Conservation (phyloP, 2,329 filamentous ascomycete species). For the Pestalotiopsis sp. region DNA sequence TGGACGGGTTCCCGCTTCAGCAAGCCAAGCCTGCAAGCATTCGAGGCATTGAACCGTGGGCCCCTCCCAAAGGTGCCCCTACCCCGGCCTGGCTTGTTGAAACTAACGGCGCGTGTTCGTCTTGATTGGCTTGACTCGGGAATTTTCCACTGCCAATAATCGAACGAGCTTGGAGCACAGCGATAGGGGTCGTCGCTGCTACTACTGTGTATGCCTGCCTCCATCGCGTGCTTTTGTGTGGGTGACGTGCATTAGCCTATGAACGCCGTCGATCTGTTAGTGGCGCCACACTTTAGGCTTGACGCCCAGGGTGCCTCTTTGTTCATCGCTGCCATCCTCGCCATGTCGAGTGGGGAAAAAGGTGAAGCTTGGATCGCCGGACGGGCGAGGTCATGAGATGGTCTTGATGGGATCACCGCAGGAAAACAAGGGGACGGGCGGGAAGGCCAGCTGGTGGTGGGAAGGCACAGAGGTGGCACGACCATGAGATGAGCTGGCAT, state of each 20-base stretch:
- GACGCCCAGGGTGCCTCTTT: background rate
- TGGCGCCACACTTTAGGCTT: constrained; percentile 10
- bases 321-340: background rate
- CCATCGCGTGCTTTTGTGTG: background rate
- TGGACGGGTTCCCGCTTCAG: background rate
- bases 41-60: background rate
- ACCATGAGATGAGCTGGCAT: background rate
- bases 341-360: background rate
- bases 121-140: constrained; percentile 7
- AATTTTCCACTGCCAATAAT: background rate
- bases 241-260: constrained; percentile 9
- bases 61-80: no score
- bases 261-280: constrained; percentile 6
- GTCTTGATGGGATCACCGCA: background rate
- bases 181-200: background rate
- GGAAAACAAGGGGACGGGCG: background rate
- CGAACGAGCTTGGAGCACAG: background rate
- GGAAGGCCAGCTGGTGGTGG: background rate
- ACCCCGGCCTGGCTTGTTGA: background rate
- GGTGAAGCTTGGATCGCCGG: background rate
- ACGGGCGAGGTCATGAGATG: background rate
- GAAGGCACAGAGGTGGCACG: background rate
- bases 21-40: background rate
- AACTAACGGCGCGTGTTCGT: constrained; percentile 9
- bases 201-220: no score